phyloP scores from a whole-genome alignment of 345 rosid genomes.

The Trapa bicornis region DNA sequence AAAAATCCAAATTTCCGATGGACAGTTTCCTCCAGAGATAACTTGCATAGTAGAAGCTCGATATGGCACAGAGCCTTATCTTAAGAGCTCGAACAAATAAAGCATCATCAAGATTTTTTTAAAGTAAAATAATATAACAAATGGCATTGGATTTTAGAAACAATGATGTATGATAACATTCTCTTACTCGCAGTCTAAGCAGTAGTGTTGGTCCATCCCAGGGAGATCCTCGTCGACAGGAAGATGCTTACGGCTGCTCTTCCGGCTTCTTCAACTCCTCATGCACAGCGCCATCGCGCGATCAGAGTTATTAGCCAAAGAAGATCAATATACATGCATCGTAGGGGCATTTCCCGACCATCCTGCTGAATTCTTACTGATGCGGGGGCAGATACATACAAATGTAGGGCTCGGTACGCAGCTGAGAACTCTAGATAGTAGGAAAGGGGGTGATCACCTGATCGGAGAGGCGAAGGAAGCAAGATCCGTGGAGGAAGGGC shows the following conservation, averaged over 20 bases:
- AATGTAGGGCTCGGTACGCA: background rate
- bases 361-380: background rate
- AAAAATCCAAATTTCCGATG: background rate
- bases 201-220: conserved; percentile 96
- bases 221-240: conserved; percentile 84
- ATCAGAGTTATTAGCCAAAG: conserved; percentile 25
- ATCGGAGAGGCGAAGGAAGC: background rate
- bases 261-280: conserved; percentile 65
- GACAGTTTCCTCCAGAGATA: background rate
- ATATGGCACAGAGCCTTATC: background rate
- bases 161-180: background rate
- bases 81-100: background rate
- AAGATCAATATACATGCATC: background rate
- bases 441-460: background rate
- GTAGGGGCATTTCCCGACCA: conserved; percentile 63
- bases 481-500: background rate
- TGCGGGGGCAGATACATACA: background rate
- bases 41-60: background rate
- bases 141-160: background rate
- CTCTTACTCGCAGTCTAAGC: conserved; percentile 86
- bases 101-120: too few species aligned
- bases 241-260: conserved; percentile 27
- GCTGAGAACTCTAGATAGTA: conserved; percentile 1
- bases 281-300: conserved; percentile 80
- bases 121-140: too few species aligned